Evolutionary conservation across 495 filamentous ascomycete species (phyloP).

Genomic region (Trypethelium eluteriae): DNA sequence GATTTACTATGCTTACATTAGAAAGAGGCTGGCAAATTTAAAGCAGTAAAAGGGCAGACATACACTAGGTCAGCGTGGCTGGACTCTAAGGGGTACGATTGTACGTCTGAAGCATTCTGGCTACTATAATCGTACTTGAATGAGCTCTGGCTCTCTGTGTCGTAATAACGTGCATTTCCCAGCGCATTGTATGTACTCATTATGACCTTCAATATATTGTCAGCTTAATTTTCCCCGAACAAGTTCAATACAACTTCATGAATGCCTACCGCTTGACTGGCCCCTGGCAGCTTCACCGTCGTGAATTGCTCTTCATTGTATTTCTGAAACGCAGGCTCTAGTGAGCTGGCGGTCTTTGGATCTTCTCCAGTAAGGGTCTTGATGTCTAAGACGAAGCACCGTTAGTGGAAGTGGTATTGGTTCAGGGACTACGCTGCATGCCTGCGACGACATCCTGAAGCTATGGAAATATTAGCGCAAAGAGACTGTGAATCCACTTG

Average conservation of each 20-base stretch:
- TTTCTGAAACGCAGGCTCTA: conserved; percentile 77
- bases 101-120: conserved; percentile 74
- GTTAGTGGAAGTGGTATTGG: conserved; percentile 9
- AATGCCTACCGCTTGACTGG: conserved; percentile 58
- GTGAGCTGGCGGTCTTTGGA: conserved; percentile 56
- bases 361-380: conserved; percentile 72
- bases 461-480: conserved; percentile 42
- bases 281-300: conserved; percentile 79
- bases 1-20: conserved; percentile 52
- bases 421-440: conserved; percentile 36
- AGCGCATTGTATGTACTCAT: conserved; percentile 78
- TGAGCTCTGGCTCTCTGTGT: conserved; percentile 74
- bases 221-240: not conserved
- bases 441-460: conserved; percentile 84
- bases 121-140: conserved; percentile 81
- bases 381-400: conserved; percentile 56
- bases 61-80: conserved; percentile 74
- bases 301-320: conserved; percentile 94
- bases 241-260: not conserved
- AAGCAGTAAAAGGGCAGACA: conserved; percentile 13
- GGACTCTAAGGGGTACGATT: conserved; percentile 76
- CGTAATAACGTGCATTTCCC: conserved; percentile 74
- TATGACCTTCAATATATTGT: conserved; percentile 52
- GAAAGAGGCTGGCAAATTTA: not conserved
- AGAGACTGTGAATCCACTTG: conserved; percentile 9